Evolutionary conservation across 495 filamentous ascomycete species (phyloP), one percentile per base, ranked within the genome.

Genomic region (Acidomyces sp.): DNA sequence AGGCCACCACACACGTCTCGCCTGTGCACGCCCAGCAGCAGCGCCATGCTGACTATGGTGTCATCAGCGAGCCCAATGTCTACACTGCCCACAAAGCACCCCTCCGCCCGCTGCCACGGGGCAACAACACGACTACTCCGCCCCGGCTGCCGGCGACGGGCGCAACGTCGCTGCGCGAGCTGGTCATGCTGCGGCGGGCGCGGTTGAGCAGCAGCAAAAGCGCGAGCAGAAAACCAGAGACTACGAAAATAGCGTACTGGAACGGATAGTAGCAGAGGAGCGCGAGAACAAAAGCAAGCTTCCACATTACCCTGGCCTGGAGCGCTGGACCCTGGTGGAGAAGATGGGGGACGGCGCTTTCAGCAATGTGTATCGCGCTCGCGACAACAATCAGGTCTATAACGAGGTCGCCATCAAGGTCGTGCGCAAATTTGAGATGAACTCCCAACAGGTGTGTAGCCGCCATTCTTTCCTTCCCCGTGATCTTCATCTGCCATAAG

Each of bases 341-440:
- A 97, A 97, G 69, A 97, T 97, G 90, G 90, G 90, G 38, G 90
- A 97, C 52, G 90, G 90, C 37, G 90, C 90, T 30, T 97, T 97
- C 69, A 95, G 88, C 68, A 97, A 97, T 46, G 90, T 97, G 40
- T 97, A 95, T 59, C 76, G 83, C 3, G 90, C 92, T 13, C 69
- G 67, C 43, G 92, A 97, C 59, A 68, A 64, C 23, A 66, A 62
- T 3, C 77, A 78, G 16, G 64, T 78, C 37, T 69, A 70, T 28
- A 77, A 74, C 29, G 82, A 97, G 53, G 85, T 90, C 12, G 90
- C 90, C 31, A 96, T 97, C 71, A 97, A 97, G 57, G 90, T 97
- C 17, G 90, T 97, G 39, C 78, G 90, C 41, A 97, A 97, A 63
- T 97, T 82, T 55, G 92, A 97, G 64, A 93, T 97, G 82, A 96